Evolutionary conservation across 148 eudicot genomes (phyloP), one percentile per base, ranked within the genome.

Genomic region (Chenopodium album): DNA sequence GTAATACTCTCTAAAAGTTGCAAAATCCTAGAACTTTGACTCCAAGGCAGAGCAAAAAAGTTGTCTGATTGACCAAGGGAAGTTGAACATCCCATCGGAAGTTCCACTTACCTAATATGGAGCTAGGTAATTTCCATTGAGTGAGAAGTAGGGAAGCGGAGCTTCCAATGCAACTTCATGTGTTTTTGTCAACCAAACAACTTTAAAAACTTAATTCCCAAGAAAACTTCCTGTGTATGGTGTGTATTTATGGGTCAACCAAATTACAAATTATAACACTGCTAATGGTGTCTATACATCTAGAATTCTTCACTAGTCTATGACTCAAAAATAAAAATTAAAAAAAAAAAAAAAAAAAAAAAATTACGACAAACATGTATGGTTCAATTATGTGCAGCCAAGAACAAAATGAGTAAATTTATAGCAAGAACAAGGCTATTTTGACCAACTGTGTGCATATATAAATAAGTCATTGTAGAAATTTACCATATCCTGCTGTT

Each of bases 401-500:
- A 69, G 54, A 71, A 28, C 32, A 66, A 66, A 28, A 26, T 66
- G 70, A 66, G 70, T 28, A 66, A 16, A 66, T 26, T 66, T 34
- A 3, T 9, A 7, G 32, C 6, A 60, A 20, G 26, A 62, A 62
- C 26, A 62, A 14, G 66, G 6, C 66, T 20, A 0, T 14, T 56
- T 16, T 56, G 62, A 4, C 62, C 62, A 56, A 56, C 19, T 14
- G 22, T 67, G 71, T 67, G 71, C 71, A 67, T 28, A 28, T 66
- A 28, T 67, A 65, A 10, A 17, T 17, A 74, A 63, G 63, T 74
- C 8, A 26, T 47, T 26, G 59, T 73, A 75, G 62, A 75, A 79
- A 9, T 79, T 84, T 89, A 95, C 99, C 99, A 77, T 96, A 96
- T 86, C 99, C 99, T 48, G 90, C 47, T 77, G 98, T 96, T 84